phyloP scores from a whole-genome alignment of 1,139 yeast species.

The Yamadazyma pseudoaaseri region DNA sequence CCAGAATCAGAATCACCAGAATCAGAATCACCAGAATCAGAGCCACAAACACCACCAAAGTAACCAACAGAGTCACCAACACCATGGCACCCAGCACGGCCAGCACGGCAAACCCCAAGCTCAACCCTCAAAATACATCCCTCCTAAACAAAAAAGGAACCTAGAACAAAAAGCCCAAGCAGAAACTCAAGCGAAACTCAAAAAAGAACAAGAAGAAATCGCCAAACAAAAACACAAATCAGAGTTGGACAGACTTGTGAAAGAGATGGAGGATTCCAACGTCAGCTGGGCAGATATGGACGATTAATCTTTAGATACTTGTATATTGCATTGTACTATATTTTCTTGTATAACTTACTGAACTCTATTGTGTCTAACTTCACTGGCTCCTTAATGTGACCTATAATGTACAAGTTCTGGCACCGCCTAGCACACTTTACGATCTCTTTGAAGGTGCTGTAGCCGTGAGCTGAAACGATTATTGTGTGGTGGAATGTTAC shows the following conservation, averaged over 20 bases:
- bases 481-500: conserved; percentile 10
- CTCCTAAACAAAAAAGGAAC: conserved; percentile 12
- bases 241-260: conserved; percentile 32
- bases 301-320: conserved; percentile 4
- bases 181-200: conserved; percentile 11
- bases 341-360: background rate
- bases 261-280: conserved; percentile 27
- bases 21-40: too few species aligned
- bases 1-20: too few species aligned
- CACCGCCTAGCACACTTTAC: conserved; percentile 8
- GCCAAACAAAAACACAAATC: conserved; percentile 13
- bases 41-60: too few species aligned
- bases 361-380: background rate
- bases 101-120: too few species aligned
- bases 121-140: conserved; percentile 7
- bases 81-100: too few species aligned
- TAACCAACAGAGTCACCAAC: too few species aligned
- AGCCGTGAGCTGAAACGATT: conserved; percentile 12
- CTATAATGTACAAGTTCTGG: conserved; percentile 10
- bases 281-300: conserved; percentile 34
- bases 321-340: background rate
- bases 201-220: conserved; percentile 10
- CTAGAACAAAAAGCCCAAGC: conserved; percentile 3
- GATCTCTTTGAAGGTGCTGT: conserved; percentile 9
- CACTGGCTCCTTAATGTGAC: conserved; percentile 8